These are phyloP conservation scores for Amanita molliuscula DNA, from an alignment of 768 basidiomycete species.

Conservation along the genomic window DNA sequence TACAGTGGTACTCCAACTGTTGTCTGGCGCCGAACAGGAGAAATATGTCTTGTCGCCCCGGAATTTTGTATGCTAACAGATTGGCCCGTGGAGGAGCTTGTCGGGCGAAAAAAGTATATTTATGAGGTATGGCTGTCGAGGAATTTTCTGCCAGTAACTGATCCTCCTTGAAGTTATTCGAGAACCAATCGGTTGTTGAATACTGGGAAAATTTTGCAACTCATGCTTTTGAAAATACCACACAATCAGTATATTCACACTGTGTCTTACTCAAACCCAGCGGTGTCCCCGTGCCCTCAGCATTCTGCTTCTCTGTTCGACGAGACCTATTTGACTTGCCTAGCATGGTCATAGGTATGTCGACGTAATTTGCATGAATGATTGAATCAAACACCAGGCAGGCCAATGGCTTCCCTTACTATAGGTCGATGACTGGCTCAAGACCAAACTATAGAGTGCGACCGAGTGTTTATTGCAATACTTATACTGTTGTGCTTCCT, in stretches of 20 bases:
- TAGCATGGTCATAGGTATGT: slow-evolving; percentile 76
- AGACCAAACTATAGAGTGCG: background rate
- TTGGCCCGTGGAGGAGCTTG: slow-evolving; percentile 79
- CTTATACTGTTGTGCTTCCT: slow-evolving; percentile 1
- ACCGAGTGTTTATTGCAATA: slow-evolving; percentile 4
- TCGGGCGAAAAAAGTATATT: slow-evolving; percentile 48
- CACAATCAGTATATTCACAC: slow-evolving; percentile 89
- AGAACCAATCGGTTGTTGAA: slow-evolving; percentile 90
- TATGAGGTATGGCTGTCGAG: slow-evolving; percentile 41
- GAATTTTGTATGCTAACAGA: slow-evolving; percentile 94
- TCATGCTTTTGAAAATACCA: slow-evolving; percentile 96
- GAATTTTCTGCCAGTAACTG: background rate
- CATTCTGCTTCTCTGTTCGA: slow-evolving; percentile 94
- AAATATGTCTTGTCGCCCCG: slow-evolving; percentile 92
- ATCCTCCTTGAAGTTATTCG: slow-evolving; percentile 57
- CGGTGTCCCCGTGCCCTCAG: slow-evolving; percentile 78
- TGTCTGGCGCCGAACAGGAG: slow-evolving; percentile 96
- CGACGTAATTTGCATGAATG: background rate
- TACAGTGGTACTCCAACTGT: slow-evolving; percentile 97
- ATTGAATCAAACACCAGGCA: slow-evolving; percentile 17
- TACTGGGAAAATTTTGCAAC: slow-evolving; percentile 96
- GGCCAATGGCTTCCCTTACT: slow-evolving; percentile 85
- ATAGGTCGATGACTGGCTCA: slow-evolving; percentile 22
- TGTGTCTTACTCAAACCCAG: slow-evolving; percentile 82
- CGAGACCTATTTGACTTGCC: slow-evolving; percentile 88